Conservation (phyloP, 139 green algal species). For the Marvania coccoides region DNA sequence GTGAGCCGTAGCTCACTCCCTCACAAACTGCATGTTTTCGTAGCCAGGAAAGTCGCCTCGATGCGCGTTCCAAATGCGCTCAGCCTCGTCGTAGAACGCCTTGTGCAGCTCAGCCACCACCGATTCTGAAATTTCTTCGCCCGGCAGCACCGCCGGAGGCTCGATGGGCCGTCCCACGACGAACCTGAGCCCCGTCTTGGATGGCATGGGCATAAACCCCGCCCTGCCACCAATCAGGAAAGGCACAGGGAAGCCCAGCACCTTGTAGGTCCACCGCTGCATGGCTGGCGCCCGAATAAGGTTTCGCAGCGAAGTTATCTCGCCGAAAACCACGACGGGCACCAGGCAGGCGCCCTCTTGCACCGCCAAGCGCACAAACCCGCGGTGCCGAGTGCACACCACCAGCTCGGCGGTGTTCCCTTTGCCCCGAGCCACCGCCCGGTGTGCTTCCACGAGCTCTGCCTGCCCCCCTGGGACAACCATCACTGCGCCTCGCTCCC, state of each 20-base stretch:
- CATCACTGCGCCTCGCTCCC: conserved; percentile 56
- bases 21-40: not conserved
- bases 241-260: conserved; percentile 54
- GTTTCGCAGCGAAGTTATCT: conserved; percentile 57
- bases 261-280: conserved; percentile 69
- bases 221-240: conserved; percentile 61
- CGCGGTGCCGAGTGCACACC: conserved; percentile 38
- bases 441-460: conserved; percentile 55
- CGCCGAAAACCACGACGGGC: conserved; percentile 68
- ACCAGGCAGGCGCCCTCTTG: conserved; percentile 67
- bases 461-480: conserved; percentile 79
- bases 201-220: conserved; percentile 56
- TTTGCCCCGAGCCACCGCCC: conserved; percentile 21
- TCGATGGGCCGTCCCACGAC: conserved; percentile 60
- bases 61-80: conserved; percentile 39
- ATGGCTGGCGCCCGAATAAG: conserved; percentile 43
- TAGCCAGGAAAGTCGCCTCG: conserved; percentile 42
- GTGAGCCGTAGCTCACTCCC: too few relatives aligned
- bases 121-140: not conserved
- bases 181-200: conserved; percentile 40
- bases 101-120: conserved; percentile 47
- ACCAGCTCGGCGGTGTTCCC: conserved; percentile 24
- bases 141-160: conserved; percentile 13
- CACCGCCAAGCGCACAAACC: conserved; percentile 65
- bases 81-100: conserved; percentile 45